phyloP scores from a whole-genome alignment of 257 asterid genomes.

The Solanum phureja region DNA sequence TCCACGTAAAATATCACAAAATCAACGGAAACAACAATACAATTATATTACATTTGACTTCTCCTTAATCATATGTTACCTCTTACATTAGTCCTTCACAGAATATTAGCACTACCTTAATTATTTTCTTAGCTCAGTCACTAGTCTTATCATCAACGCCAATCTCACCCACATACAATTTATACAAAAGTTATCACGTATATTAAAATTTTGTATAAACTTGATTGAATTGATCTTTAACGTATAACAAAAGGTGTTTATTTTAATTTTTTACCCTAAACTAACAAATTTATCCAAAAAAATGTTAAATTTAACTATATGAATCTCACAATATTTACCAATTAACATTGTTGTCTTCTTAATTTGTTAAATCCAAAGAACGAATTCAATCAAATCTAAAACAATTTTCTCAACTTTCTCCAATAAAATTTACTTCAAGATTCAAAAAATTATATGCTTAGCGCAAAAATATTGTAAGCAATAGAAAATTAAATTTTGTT shows the following conservation, averaged over 20 bases:
- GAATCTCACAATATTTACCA: too few species aligned
- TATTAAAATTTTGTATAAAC: too few species aligned
- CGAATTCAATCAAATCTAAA: too few species aligned
- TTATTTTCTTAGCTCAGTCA: background rate
- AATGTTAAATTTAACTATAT: too few species aligned
- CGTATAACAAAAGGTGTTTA: too few species aligned
- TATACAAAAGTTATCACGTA: too few species aligned
- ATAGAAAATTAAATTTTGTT: background rate
- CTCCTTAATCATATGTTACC: background rate
- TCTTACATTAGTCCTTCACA: background rate
- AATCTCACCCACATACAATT: too few species aligned
- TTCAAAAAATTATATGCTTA: background rate
- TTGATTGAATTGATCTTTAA: too few species aligned
- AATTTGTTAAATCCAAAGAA: background rate
- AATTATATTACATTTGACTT: background rate
- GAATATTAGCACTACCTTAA: background rate
- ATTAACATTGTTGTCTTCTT: background rate
- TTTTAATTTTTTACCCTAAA: too few species aligned
- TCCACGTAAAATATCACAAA: background rate
- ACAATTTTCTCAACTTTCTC: background rate
- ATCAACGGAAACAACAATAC: background rate
- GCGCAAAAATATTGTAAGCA: background rate
- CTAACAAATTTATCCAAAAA: too few species aligned
- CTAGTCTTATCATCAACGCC: background rate
- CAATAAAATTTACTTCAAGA: background rate